These are phyloP conservation scores for Hippophae tibetana DNA, from an alignment of 306 rosid species.

Conservation along the genomic window DNA sequence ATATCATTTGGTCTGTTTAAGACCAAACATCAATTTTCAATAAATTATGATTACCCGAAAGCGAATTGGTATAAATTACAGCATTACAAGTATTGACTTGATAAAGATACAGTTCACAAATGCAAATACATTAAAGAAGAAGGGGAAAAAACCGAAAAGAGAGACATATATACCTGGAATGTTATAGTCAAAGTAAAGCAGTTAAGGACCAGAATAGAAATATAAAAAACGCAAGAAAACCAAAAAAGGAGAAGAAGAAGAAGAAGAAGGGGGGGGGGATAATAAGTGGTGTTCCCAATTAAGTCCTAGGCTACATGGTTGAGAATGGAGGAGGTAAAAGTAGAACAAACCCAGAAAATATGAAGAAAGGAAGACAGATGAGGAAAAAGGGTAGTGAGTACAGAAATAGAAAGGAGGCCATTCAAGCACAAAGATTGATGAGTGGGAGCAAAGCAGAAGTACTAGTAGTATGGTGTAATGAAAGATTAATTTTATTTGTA, in stretches of 20 bases:
- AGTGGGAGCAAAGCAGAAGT: background rate
- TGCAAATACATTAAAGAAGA: background rate
- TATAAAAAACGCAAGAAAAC: constrained; percentile 22
- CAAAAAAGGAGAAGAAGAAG: background rate
- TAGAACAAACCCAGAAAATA: constrained; percentile 4
- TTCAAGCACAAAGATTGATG: constrained; percentile 18
- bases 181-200: constrained; percentile 25
- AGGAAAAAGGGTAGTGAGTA: constrained; percentile 10
- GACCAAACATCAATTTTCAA: constrained; percentile 2
- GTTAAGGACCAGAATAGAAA: constrained; percentile 20
- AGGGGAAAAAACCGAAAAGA: constrained; percentile 4
- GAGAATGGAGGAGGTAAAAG: constrained; percentile 13
- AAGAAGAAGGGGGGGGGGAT: constrained; percentile 2
- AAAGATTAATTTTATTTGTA: constrained; percentile 11
- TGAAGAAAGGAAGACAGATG: background rate
- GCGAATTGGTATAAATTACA: background rate
- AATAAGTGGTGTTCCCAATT: background rate
- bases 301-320: constrained; percentile 7
- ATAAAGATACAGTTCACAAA: constrained; percentile 3
- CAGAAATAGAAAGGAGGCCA: constrained; percentile 21
- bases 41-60: constrained; percentile 1
- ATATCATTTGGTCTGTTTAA: background rate
- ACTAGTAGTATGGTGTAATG: background rate
- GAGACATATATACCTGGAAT: constrained; percentile 21
- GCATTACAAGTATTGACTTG: background rate